These are phyloP conservation scores for Cryptosporidium meleagridis DNA, from an alignment of 169 alveolate genomes.

Conservation along the genomic window DNA sequence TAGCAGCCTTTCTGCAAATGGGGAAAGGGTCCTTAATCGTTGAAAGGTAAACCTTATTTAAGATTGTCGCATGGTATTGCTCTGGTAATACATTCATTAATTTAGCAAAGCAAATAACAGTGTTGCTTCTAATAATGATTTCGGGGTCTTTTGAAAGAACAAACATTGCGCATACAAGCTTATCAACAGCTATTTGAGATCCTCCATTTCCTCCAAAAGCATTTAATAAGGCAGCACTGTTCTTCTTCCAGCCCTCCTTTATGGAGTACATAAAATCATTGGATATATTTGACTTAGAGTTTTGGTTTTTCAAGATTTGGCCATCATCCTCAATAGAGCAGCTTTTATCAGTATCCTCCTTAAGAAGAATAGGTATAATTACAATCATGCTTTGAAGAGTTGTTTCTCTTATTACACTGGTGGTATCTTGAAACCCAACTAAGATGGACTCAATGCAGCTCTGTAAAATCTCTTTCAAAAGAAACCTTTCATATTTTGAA, in stretches of 20 bases:
- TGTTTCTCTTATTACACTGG: constrained; percentile 53
- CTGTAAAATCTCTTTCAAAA: constrained; percentile 6
- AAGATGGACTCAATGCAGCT: constrained; percentile 58
- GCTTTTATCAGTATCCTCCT: not conserved
- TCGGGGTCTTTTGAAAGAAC: constrained; percentile 60
- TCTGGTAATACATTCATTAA: constrained; percentile 36
- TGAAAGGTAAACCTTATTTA: constrained; percentile 30
- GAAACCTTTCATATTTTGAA: constrained; percentile 34
- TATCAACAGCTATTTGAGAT: constrained; percentile 50
- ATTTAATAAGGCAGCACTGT: constrained; percentile 64
- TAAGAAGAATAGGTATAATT: constrained; percentile 47
- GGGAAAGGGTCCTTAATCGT: constrained; percentile 59
- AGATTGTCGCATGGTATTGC: constrained; percentile 45
- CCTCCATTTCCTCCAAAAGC: constrained; percentile 38
- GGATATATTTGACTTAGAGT: not conserved
- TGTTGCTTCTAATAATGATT: constrained; percentile 52
- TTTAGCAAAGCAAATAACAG: constrained; percentile 68
- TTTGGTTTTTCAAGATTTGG: not conserved
- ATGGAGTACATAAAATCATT: constrained; percentile 57
- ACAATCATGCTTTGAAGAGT: constrained; percentile 71
- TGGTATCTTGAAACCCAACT: constrained; percentile 66
- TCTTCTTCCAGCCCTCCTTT: constrained; percentile 67
- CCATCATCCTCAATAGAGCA: not conserved
- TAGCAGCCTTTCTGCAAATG: constrained; percentile 64
- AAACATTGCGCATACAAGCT: constrained; percentile 59